phyloP scores from a whole-genome alignment of 768 basidiomycete genomes.

The Hygrocybe coccinea region DNA sequence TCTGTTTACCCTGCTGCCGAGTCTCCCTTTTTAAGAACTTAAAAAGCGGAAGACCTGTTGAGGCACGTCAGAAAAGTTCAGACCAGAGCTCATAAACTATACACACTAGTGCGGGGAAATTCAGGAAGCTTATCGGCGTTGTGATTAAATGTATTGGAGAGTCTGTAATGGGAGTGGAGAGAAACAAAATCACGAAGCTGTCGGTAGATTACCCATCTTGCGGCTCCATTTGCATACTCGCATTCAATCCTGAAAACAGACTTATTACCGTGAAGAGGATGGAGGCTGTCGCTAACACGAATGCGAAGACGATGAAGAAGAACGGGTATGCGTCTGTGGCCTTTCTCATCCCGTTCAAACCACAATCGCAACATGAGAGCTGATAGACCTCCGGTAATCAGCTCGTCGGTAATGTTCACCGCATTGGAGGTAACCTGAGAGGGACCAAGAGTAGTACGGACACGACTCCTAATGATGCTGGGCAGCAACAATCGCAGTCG shows the following conservation, averaged over 20 bases:
- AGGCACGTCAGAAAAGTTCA: conserved; percentile 6
- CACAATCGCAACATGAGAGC: conserved; percentile 74
- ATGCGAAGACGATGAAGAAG: conserved; percentile 78
- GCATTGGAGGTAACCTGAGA: conserved; percentile 47
- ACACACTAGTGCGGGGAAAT: conserved; percentile 78
- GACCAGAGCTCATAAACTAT: not conserved
- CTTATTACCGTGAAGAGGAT: conserved; percentile 71
- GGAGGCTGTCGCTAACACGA: conserved; percentile 79
- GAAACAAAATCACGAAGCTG: conserved; percentile 89
- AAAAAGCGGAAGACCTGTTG: conserved; percentile 79
- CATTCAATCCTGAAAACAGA: conserved; percentile 90
- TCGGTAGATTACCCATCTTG: conserved; percentile 93
- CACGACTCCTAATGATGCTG: conserved; percentile 40
- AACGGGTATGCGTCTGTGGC: conserved; percentile 72
- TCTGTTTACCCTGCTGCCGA: conserved; percentile 44
- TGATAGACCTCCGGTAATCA: conserved; percentile 75
- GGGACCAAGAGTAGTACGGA: conserved; percentile 33
- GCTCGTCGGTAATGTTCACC: conserved; percentile 78
- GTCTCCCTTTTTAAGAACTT: conserved; percentile 73
- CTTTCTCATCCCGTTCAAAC: conserved; percentile 84
- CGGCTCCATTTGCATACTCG: conserved; percentile 90
- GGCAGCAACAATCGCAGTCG: conserved; percentile 65
- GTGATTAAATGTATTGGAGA: conserved; percentile 75
- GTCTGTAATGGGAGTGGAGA: conserved; percentile 81
- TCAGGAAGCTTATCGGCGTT: conserved; percentile 79